Evolutionary conservation across 331 rosid species (phyloP).

Genomic region (Saraca asoca): DNA sequence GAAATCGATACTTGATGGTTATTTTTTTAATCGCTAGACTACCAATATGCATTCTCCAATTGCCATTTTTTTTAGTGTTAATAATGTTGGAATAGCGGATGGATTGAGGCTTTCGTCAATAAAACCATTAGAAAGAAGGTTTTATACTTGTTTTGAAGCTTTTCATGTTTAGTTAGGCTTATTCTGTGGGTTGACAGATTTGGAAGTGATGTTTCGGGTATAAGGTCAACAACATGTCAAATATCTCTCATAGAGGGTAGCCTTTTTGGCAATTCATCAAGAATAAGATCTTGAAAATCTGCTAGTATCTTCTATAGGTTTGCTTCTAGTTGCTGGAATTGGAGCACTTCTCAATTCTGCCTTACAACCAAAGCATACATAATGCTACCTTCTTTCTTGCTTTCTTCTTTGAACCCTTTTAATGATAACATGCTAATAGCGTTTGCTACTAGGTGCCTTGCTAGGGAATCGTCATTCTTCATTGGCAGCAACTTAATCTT

Average conservation of each 20-base stretch:
- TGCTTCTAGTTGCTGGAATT: background rate
- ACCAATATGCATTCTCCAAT: background rate
- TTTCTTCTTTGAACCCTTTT: background rate
- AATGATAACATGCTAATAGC: background rate
- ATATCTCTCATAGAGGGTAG: background rate
- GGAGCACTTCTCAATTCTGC: background rate
- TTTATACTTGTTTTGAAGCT: background rate
- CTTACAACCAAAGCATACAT: background rate
- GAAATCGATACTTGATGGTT: background rate
- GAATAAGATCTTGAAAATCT: background rate
- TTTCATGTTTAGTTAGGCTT: background rate
- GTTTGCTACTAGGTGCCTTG: background rate
- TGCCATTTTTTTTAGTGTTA: background rate
- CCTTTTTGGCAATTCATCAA: background rate
- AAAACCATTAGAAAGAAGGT: background rate
- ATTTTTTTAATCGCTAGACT: conserved; percentile 9
- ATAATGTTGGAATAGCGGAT: background rate
- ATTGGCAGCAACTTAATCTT: background rate
- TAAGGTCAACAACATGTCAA: background rate
- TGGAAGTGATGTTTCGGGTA: background rate
- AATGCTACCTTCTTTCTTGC: background rate
- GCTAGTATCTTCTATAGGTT: background rate
- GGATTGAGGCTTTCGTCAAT: background rate
- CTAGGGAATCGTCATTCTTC: background rate
- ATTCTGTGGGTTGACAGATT: conserved; percentile 5